A percentile compares a stretch with the other conserved stretches of the same genome.
phyloP scores from a whole-genome alignment of 1,139 yeast species.

The Debaryomyces fabryi region DNA sequence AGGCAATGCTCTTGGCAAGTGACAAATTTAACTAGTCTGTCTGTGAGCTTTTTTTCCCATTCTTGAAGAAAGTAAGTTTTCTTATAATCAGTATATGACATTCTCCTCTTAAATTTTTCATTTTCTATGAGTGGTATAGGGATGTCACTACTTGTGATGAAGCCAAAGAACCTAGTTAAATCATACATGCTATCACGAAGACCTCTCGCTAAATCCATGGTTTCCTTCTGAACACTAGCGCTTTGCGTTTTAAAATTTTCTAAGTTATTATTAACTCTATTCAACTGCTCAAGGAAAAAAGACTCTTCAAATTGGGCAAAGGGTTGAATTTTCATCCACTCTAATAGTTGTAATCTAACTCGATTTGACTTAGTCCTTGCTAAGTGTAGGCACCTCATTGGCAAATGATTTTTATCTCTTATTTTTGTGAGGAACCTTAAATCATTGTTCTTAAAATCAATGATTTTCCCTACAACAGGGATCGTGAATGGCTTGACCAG shows the following conservation, averaged over 20 bases:
- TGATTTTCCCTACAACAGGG: constrained; percentile 30
- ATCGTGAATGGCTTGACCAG: constrained; percentile 15
- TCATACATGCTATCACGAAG: constrained; percentile 20
- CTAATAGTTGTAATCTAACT: constrained; percentile 34
- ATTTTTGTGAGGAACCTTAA: constrained; percentile 31
- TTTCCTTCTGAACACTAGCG: constrained; percentile 19
- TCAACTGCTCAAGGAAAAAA: constrained; percentile 23
- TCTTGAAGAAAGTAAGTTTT: constrained; percentile 15
- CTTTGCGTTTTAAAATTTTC: constrained; percentile 14
- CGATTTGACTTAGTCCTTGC: constrained; percentile 21
- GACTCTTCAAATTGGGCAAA: constrained; percentile 35
- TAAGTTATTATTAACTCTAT: constrained; percentile 16
- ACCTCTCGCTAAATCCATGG: constrained; percentile 20
- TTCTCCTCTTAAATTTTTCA: constrained; percentile 10
- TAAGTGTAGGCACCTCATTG: constrained; percentile 15
- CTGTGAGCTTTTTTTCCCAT: constrained; percentile 31
- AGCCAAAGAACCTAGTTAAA: constrained; percentile 21
- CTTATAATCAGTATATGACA: constrained; percentile 10
- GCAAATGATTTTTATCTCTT: constrained; percentile 11
- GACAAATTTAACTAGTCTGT: constrained; percentile 26
- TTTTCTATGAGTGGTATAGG: constrained; percentile 13
- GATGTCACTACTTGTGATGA: constrained; percentile 10
- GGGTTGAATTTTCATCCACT: constrained; percentile 46
- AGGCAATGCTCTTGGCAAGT: constrained; percentile 33
- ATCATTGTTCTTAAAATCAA: constrained; percentile 42